Conservation (phyloP, 140 eudicot species). For the Cichorium intybus region DNA sequence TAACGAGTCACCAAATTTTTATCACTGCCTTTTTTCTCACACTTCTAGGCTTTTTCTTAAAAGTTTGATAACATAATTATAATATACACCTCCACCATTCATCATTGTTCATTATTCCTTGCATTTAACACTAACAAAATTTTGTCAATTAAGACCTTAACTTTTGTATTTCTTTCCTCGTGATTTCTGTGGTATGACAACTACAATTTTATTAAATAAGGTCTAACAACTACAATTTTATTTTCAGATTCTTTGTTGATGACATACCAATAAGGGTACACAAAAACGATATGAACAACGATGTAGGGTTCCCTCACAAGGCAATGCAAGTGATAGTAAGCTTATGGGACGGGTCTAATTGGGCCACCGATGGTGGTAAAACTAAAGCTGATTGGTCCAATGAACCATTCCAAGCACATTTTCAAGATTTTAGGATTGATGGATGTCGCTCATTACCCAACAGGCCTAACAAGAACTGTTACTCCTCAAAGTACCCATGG, state of each 20-base stretch:
- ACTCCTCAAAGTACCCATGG: constrained; percentile 54
- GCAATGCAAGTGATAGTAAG: constrained; percentile 62
- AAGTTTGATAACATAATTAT: too few species aligned
- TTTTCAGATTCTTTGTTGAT: constrained; percentile 64
- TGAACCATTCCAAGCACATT: constrained; percentile 68
- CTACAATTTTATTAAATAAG: background rate
- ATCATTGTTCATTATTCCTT: too few species aligned
- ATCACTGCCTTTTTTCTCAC: too few species aligned
- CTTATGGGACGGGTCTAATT: constrained; percentile 67
- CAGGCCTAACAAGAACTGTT: constrained; percentile 20
- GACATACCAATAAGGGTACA: constrained; percentile 61
- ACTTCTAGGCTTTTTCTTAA: too few species aligned
- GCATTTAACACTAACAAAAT: too few species aligned
- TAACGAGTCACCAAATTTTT: too few species aligned
- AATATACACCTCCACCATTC: too few species aligned
- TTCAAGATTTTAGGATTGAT: constrained; percentile 52
- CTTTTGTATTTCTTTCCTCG: too few species aligned
- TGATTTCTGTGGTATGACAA: too few species aligned
- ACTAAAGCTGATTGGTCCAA: constrained; percentile 56
- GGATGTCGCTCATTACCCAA: constrained; percentile 40
- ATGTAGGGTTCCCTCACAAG: constrained; percentile 48
- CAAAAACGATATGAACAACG: constrained; percentile 45
- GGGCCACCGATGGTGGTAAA: constrained; percentile 95
- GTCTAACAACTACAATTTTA: background rate
- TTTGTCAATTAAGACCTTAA: too few species aligned